Base-by-base conservation (phyloP, 768 basidiomycete genomes). In the Podaxis sp. region DNA sequence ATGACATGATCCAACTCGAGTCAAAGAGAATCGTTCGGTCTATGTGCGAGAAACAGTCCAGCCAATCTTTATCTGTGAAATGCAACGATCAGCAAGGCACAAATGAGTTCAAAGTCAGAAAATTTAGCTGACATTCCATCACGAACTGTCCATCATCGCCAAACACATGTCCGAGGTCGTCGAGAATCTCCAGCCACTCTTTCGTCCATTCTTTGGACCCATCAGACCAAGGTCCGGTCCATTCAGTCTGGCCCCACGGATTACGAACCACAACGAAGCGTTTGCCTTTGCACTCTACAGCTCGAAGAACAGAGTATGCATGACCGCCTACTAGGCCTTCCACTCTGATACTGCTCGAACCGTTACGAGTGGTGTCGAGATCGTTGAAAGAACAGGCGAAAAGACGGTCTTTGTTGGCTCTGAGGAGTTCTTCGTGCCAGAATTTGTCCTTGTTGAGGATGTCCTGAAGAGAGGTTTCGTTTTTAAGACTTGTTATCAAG, bases 371-470 rank as follows among this genome's bases (percentile, higher is more conserved):
- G 47, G 63, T 67, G 57, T 72, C 69, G 46, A 77, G 68, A 23
- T 62, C 65, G 59, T 77, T 72, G 64, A 82, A 81, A 50, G 76
- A 77, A 63, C 82, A 83, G 1, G 79, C 80, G 62, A 85, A 83
- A 3, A 84, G 72, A 4, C 82, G 76, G 63, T 83, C 83, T 51
- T 77, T 70, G 62, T 81, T 82, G 3, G 79, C 82, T 32, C 71
- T 75, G 9, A 76, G 67, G 18, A 85, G 75, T 63, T 85, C 83
- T 51, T 84, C 77, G 4, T 72, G 71, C 83, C 83, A 85, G 68
- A 84, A 85, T 7, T 72, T 68, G 61, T 83, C 78, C 1, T 65
- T 66, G 55, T 83, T 77, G 36, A 84, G 73, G 48, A 85, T 82
- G 59, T 81, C 79, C 74, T 77, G 27, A 14, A n/a, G 57, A 36